Conservation (phyloP, 2,329 filamentous ascomycete genomes). For the Remersonia thermophila region DNA sequence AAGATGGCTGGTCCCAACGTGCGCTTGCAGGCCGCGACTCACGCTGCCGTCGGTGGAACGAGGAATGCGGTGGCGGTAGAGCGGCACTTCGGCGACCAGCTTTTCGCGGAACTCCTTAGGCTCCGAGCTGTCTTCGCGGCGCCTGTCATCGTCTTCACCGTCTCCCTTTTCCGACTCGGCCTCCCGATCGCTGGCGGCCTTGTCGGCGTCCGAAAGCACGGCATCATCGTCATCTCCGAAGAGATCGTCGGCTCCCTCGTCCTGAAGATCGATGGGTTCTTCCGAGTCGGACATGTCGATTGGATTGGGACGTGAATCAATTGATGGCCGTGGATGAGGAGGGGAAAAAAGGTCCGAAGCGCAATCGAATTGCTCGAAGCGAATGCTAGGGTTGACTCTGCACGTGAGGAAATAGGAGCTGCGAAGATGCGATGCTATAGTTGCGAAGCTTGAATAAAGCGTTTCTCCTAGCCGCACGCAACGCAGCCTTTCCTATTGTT, state of each 20-base stretch:
- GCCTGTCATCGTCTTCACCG: constrained; percentile 18
- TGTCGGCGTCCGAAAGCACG: constrained; percentile 42
- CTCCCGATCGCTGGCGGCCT: constrained; percentile 50
- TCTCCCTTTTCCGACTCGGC: constrained; percentile 38
- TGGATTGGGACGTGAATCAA: neutral
- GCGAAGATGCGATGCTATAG: neutral
- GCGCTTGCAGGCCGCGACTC: constrained; percentile 18
- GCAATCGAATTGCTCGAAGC: no score
- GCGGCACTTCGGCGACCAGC: constrained; percentile 49
- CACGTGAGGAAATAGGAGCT: neutral
- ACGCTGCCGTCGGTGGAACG: constrained; percentile 61
- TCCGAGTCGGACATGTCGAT: constrained; percentile 43
- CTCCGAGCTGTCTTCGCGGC: constrained; percentile 32
- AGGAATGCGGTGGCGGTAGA: constrained; percentile 58
- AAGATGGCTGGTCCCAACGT: constrained; percentile 2
- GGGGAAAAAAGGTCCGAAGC: neutral
- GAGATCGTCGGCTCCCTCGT: constrained; percentile 47
- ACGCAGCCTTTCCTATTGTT: no score
- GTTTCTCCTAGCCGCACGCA: no score
- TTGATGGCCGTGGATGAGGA: neutral
- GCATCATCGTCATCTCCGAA: constrained; percentile 52
- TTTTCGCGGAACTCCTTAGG: constrained; percentile 32
- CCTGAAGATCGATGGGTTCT: constrained; percentile 38
- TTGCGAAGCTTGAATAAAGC: no score
- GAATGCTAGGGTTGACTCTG: neutral